Conservation (phyloP, 257 asterid genomes). For the Forsythia suspensa region DNA sequence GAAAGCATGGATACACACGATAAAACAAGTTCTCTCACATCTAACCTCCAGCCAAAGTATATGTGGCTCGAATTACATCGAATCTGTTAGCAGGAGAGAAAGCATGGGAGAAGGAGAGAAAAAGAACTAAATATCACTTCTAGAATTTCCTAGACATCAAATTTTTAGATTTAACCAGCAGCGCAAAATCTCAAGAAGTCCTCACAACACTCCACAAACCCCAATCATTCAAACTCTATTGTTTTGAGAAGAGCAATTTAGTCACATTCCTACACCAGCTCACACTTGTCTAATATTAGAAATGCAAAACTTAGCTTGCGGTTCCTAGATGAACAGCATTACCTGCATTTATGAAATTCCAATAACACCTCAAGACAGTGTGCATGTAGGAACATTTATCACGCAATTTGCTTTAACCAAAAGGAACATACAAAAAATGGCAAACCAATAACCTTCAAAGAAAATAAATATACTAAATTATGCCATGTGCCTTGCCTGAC, state of each 20-base stretch:
- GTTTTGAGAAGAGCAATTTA: background rate
- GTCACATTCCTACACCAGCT: background rate
- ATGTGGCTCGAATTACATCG: background rate
- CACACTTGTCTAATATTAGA: background rate
- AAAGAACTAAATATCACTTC: background rate
- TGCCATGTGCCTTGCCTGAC: constrained; percentile 64
- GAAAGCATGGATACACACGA: background rate
- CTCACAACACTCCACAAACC: background rate
- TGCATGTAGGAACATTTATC: background rate
- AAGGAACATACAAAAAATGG: constrained; percentile 4
- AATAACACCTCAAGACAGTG: background rate
- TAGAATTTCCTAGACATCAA: background rate
- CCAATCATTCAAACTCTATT: background rate
- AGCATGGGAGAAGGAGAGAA: background rate
- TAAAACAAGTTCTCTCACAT: background rate
- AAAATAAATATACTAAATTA: constrained; percentile 1
- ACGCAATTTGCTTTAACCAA: background rate
- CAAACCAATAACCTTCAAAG: constrained; percentile 1
- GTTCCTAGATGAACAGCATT: background rate
- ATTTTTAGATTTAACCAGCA: background rate
- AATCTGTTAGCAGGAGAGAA: background rate
- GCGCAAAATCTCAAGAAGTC: background rate
- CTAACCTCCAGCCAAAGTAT: background rate
- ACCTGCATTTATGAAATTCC: background rate
- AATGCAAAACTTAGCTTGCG: background rate